phyloP scores from a whole-genome alignment of 192 early-diverging fungal genomes.

The Coemansia sp. region DNA sequence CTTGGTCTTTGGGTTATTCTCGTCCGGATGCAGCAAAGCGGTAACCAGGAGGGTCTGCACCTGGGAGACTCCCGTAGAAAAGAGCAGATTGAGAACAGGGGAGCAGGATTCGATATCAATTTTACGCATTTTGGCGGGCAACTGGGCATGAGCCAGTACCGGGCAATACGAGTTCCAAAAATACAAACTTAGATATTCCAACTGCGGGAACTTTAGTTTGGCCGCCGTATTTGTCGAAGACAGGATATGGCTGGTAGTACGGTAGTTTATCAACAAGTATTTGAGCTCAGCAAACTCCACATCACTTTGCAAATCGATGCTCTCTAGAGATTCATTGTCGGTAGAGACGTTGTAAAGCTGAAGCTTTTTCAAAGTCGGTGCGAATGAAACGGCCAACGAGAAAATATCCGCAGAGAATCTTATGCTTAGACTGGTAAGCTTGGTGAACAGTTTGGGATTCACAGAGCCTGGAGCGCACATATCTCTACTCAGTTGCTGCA shows the following conservation, averaged over 20 bases:
- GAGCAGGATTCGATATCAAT: not conserved
- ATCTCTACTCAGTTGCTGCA: not conserved
- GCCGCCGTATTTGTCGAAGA: not conserved
- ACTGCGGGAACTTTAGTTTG: not conserved
- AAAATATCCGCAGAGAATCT: not conserved
- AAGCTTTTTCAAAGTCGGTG: not conserved
- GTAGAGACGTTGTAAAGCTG: not conserved
- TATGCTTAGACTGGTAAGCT: not conserved
- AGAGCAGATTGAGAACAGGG: not conserved
- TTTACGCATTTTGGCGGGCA: not conserved
- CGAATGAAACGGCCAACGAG: not conserved
- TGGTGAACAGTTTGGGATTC: not conserved
- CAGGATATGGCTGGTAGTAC: not conserved
- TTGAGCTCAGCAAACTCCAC: conserved; percentile 1
- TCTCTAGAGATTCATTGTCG: not conserved
- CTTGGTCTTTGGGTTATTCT: no score
- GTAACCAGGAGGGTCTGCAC: not conserved
- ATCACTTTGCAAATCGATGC: not conserved
- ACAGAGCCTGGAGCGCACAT: not conserved
- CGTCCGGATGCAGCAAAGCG: not conserved
- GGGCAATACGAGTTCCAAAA: not conserved
- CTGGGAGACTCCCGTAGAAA: not conserved
- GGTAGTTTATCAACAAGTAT: not conserved
- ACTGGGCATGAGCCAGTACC: not conserved
- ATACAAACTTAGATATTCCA: not conserved